phyloP scores from a whole-genome alignment of 1,284 basidiomycete species.

The Microbotryomycetes sp. region DNA sequence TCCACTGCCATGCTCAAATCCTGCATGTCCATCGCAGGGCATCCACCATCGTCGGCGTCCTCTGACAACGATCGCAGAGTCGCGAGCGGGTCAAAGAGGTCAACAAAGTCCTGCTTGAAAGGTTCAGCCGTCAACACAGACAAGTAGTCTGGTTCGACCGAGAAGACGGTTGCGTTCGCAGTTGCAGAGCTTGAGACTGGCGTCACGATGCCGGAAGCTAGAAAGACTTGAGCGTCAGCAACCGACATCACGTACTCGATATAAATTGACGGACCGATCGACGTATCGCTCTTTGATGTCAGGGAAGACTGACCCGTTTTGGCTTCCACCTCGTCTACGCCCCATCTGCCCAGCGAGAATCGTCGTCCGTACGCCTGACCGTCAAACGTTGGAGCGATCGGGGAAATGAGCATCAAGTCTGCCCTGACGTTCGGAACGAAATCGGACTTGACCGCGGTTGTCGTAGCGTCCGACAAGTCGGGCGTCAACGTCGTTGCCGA shows the following conservation, averaged over 20 bases:
- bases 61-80: too few relatives aligned
- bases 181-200: not conserved
- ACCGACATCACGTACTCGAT: slow-evolving; percentile 8
- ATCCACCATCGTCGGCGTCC: too few relatives aligned
- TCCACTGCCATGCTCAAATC: not conserved
- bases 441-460: not conserved
- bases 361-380: not conserved
- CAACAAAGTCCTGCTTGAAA: too few relatives aligned
- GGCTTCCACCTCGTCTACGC: not conserved
- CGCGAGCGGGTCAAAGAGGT: too few relatives aligned
- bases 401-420: slow-evolving; percentile 27
- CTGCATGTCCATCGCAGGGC: too few relatives aligned
- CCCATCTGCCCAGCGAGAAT: not conserved
- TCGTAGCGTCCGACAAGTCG: slow-evolving; percentile 6
- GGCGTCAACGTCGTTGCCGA: not conserved
- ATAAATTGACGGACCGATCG: not conserved
- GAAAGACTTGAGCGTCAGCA: slow-evolving; percentile 6
- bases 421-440: not conserved
- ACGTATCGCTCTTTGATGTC: not conserved
- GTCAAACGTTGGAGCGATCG: not conserved
- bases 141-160: not conserved
- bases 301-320: not conserved
- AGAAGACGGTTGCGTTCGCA: not conserved
- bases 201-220: slow-evolving; percentile 1
- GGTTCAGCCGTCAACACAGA: too few relatives aligned